Conservation (phyloP, 2,329 filamentous ascomycete species). For the Microcyclosporella mali region DNA sequence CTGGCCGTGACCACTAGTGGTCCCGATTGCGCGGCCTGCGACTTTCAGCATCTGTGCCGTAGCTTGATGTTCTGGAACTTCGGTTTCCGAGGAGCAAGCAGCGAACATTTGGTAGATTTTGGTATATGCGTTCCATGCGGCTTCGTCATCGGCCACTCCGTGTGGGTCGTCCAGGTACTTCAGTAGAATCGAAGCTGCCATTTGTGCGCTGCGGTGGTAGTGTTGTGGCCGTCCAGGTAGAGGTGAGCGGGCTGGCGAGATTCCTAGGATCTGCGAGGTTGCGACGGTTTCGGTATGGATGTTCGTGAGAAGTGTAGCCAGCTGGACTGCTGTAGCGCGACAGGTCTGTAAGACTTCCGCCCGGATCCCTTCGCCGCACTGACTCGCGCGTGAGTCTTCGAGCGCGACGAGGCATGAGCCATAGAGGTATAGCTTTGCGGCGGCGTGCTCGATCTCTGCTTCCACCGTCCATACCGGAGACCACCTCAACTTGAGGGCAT, state of each 20-base stretch:
- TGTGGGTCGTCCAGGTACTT: slow-evolving; percentile 5
- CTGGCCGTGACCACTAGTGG: neutral
- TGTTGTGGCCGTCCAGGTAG: slow-evolving; percentile 1
- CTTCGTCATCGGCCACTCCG: neutral
- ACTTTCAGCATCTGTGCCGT: slow-evolving; percentile 1
- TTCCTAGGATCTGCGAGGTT: neutral
- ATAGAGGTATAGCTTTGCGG: slow-evolving; percentile 4
- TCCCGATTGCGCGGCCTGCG: neutral
- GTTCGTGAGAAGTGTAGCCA: slow-evolving; percentile 1
- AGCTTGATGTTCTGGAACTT: neutral
- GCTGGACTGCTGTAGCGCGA: neutral
- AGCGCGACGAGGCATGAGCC: neutral
- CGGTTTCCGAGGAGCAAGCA: neutral
- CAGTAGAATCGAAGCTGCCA: slow-evolving; percentile 1
- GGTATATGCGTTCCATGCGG: slow-evolving; percentile 1
- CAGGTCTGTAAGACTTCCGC: neutral
- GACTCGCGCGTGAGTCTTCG: neutral
- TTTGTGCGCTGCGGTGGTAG: neutral
- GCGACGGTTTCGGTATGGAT: neutral
- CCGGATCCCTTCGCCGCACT: neutral
- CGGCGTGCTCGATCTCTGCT: slow-evolving; percentile 3
- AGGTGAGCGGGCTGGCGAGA: neutral
- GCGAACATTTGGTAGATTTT: slow-evolving; percentile 4
- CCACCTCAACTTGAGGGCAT: slow-evolving; percentile 1
- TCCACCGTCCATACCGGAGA: slow-evolving; percentile 1